Conservation (phyloP, 768 basidiomycete genomes). For the Naematelia encephala region DNA sequence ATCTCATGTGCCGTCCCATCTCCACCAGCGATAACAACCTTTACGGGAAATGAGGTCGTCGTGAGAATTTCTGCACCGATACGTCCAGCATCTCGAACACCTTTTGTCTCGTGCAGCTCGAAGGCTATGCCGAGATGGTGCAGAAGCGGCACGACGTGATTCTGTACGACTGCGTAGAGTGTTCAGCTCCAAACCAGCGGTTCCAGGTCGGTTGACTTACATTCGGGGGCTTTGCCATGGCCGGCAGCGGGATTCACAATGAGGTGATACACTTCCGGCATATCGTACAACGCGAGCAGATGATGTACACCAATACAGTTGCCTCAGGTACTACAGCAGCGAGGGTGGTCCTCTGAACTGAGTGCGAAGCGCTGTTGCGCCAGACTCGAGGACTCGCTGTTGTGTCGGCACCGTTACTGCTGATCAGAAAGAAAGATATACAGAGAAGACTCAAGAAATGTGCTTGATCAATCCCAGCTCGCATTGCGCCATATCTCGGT, state of each 20-base stretch:
- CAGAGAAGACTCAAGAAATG: no score
- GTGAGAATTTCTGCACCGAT: constrained; percentile 23
- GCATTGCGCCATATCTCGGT: no score
- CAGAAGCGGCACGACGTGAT: constrained; percentile 66
- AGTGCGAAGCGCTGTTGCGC: no score
- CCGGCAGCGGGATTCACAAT: constrained; percentile 78
- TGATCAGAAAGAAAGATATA: no score
- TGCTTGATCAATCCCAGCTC: no score
- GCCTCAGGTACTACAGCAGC: no score
- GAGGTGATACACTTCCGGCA: constrained; percentile 50
- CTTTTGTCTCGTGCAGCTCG: constrained; percentile 56
- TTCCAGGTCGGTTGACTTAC: constrained; percentile 18
- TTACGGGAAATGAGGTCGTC: background rate
- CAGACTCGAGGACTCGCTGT: no score
- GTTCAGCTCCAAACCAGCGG: background rate
- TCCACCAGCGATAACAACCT: constrained; percentile 58
- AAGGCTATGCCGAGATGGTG: constrained; percentile 52
- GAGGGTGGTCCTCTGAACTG: no score
- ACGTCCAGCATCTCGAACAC: constrained; percentile 34
- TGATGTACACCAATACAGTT: no score
- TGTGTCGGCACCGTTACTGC: no score
- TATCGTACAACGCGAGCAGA: background rate
- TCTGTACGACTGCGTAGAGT: constrained; percentile 54
- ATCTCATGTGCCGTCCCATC: constrained; percentile 93
- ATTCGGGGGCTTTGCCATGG: constrained; percentile 57